Conservation (phyloP, 2,329 filamentous ascomycete genomes). For the Stachybotrys elegans region DNA sequence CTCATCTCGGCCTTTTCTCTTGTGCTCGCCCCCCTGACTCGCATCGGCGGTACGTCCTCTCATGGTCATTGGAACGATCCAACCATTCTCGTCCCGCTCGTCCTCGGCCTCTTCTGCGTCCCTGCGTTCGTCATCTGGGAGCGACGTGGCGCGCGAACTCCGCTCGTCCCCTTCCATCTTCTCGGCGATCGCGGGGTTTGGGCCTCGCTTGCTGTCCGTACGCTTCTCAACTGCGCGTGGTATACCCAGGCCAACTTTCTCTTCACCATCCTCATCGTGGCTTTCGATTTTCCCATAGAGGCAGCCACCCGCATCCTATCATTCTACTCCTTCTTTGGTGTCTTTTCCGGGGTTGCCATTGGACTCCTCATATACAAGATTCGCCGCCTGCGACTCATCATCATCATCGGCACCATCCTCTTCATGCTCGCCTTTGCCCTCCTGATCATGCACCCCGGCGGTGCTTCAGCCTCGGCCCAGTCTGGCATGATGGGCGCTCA, state of each 20-base stretch:
- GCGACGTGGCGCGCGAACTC: slow-evolving; percentile 36
- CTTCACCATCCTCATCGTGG: slow-evolving; percentile 53
- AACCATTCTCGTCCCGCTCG: slow-evolving; percentile 45
- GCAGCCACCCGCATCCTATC: slow-evolving; percentile 52
- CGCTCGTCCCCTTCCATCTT: slow-evolving; percentile 53
- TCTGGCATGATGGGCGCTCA: slow-evolving; percentile 51
- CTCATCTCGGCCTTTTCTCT: slow-evolving; percentile 41
- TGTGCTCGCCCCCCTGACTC: slow-evolving; percentile 46
- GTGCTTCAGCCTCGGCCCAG: slow-evolving; percentile 31
- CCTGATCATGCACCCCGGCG: slow-evolving; percentile 50
- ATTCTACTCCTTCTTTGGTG: slow-evolving; percentile 49
- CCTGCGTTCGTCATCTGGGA: slow-evolving; percentile 52
- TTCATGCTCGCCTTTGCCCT: slow-evolving; percentile 53
- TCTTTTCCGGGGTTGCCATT: slow-evolving; percentile 47
- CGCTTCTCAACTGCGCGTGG: slow-evolving; percentile 47
- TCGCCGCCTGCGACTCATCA: slow-evolving; percentile 52
- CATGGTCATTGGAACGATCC: slow-evolving; percentile 45
- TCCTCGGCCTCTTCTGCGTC: slow-evolving; percentile 43
- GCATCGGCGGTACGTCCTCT: slow-evolving; percentile 42
- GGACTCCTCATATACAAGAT: slow-evolving; percentile 47
- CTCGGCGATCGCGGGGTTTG: slow-evolving; percentile 57
- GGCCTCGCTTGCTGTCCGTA: slow-evolving; percentile 51
- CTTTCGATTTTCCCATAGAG: slow-evolving; percentile 50
- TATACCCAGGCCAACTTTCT: slow-evolving; percentile 55
- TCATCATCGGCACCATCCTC: slow-evolving; percentile 49